phyloP scores from a whole-genome alignment of 495 filamentous ascomycete genomes.

The Tetracladium marchalianum region DNA sequence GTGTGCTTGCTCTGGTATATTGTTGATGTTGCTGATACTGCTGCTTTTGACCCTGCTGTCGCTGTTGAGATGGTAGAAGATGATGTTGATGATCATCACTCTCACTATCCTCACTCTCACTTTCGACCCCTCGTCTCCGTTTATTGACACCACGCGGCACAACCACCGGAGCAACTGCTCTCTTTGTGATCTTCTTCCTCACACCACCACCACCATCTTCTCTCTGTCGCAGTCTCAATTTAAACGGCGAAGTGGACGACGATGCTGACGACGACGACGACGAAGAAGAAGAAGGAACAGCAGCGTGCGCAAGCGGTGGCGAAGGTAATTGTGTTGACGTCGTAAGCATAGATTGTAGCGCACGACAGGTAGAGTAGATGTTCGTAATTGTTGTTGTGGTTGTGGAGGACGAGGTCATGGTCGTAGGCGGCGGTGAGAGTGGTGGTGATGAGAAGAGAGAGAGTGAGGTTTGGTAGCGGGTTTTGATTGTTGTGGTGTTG shows the following conservation, averaged over 20 bases:
- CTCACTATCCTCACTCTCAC: conserved; percentile 21
- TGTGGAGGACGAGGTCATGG: conserved; percentile 42
- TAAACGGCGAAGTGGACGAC: conserved; percentile 26
- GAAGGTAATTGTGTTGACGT: conserved; percentile 24
- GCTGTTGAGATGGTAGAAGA: conserved; percentile 8
- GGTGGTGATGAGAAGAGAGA: conserved; percentile 54
- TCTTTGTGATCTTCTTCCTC: conserved; percentile 38
- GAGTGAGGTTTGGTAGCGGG: conserved; percentile 44
- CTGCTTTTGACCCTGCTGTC: conserved; percentile 7
- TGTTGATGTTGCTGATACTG: conserved; percentile 1
- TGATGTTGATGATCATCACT: conserved; percentile 10
- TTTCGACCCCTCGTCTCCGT: conserved; percentile 43
- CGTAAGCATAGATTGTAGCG: conserved; percentile 56
- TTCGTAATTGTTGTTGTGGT: conserved; percentile 47
- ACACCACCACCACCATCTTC: conserved; percentile 13
- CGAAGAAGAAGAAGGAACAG: conserved; percentile 34
- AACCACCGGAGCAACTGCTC: conserved; percentile 23
- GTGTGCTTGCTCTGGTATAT: conserved; percentile 44
- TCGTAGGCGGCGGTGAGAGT: conserved; percentile 50
- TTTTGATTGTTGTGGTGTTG: conserved; percentile 26
- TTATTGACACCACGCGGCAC: conserved; percentile 51
- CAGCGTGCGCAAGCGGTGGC: conserved; percentile 36
- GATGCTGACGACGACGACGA: conserved; percentile 31
- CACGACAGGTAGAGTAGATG: conserved; percentile 59
- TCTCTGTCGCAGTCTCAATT: conserved; percentile 34